These are phyloP conservation scores for Benincasa hispida DNA, from an alignment of 306 rosid species.

Conservation along the genomic window DNA sequence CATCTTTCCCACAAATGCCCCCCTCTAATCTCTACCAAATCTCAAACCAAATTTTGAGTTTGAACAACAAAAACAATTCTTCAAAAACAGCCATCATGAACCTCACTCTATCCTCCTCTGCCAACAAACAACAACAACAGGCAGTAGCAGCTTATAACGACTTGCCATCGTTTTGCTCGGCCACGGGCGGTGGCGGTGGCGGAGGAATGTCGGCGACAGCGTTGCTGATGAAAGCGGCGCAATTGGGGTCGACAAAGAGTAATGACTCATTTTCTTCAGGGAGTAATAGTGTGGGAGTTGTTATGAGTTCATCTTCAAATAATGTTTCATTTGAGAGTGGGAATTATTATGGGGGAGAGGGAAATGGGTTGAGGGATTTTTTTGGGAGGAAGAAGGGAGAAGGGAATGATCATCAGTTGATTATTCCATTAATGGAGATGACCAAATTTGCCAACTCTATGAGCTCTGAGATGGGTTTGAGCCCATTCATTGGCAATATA, in stretches of 20 bases:
- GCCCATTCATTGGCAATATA: not conserved
- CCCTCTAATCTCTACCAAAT: not conserved
- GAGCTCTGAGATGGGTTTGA: not conserved
- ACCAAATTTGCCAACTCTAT: not conserved
- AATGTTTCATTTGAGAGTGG: too few species aligned
- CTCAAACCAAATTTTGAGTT: not conserved
- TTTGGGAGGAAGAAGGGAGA: not conserved
- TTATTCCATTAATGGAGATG: not conserved
- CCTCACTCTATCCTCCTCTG: not conserved
- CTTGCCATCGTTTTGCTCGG: not conserved
- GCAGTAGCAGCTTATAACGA: too few species aligned
- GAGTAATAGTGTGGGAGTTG: slow-evolving; percentile 31
- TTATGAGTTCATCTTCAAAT: slow-evolving; percentile 11
- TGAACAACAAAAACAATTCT: not conserved
- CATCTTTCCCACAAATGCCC: not conserved
- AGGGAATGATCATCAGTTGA: not conserved
- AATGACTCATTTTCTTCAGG: slow-evolving; percentile 23
- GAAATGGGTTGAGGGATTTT: not conserved
- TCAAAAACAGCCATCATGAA: not conserved
- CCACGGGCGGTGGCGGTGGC: not conserved
- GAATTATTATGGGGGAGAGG: not conserved
- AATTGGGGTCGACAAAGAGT: slow-evolving; percentile 45
- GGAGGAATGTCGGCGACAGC: slow-evolving; percentile 43
- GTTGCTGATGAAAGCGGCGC: slow-evolving; percentile 50
- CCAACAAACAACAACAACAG: too few species aligned